Evolutionary conservation across 257 asterid species (phyloP), one percentile per base, ranked within the genome.

Genomic region (Lithospermum erythrorhizon): DNA sequence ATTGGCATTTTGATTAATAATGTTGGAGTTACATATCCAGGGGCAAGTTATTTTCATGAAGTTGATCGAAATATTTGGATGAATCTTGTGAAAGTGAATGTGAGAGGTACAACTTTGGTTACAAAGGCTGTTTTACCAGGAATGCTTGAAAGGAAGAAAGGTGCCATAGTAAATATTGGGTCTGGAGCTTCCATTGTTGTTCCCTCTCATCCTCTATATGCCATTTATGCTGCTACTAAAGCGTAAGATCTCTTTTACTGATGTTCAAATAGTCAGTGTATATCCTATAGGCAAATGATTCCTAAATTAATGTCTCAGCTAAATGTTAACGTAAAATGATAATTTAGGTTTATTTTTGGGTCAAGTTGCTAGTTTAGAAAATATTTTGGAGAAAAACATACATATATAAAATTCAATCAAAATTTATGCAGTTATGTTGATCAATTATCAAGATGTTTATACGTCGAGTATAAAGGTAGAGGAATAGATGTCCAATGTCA

Each of bases 151-250:
- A 80, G 82, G 53, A 69, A 75, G 32, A 81, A 72, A 65, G 96
- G 98, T 18, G 82, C 86, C 0, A 58, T 91, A 21, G 85, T 91
- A 22, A 83, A 80, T 59, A 73, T 88, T 5, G 96, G 94, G 0
- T 91, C 98, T 3, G 95, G 95, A 18, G 89, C 96, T 3, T 70
- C 95, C 37, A 27, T 73, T 53, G 87, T 81, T 47, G 84, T 84
- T 10, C 93, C 96, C 64, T 88, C 95, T 25, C 95, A 88, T 81
- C 96, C 96, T 18, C 90, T 88, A 6, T 89, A 72, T 61, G 87
- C 98, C 24, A 55, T 88, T 48, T 91, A 91, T 71, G 94, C 94
- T 49, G 95, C 95, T 56, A 86, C 96, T 19, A 91, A 91, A 88
- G 90, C 82, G 96, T 91, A 76, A 80, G 85, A 6, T 4, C 21